Evolutionary conservation across 2,329 filamentous ascomycete genomes (phyloP), one percentile per base, ranked within the genome.

Genomic region (Microdochium paspali): DNA sequence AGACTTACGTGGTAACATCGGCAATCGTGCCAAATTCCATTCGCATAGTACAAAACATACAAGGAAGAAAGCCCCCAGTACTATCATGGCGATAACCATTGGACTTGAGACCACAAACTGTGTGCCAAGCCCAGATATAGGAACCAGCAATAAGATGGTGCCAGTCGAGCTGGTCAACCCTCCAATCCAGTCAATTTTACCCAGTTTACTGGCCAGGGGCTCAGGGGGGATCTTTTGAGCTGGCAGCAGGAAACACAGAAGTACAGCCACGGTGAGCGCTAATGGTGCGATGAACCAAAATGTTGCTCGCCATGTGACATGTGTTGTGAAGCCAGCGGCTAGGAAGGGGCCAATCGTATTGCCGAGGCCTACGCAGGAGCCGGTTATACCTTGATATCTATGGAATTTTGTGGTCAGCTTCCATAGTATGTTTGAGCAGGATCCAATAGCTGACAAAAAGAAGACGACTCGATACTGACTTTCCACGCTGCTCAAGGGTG

Each of bases 401-500:
- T 28, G 13, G 26, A 28, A 28, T 13, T 7, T 13, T 7, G 26
- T 7, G 26, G 7, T 7, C 26, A 28, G 26, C 7, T 7, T 28
- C 7, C 13, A 7, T 7, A 13, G 7, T 28, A 7, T 28, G 7
- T 28, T 7, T 28, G 13, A 7, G 26, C 7, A 28, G 13, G 13
- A 28, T 28, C 26, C 26, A 28, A 7, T 28, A 28, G 7, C 26
- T 13, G 26, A 7, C 7, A 28, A 28, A 13, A 28, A 28, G 26
- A 13, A 7, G 26, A 7, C 26, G 7, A 28, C 26, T 28, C 26
- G n/a, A n/a, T 13, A 28, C 26, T 28, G 26, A 79, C 54, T 77
- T 80, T 25, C 79, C 79, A 52, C 79, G 66, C 53, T 80, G 70
- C 55, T 79, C 69, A 3, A 82, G 64, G 0, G 76, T 77, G 1